Percentiles rank a stretch among this genome's conserved stretches.
Evolutionary conservation across 139 green algal genomes (phyloP).

Genomic region (Haematococcus sp.): DNA sequence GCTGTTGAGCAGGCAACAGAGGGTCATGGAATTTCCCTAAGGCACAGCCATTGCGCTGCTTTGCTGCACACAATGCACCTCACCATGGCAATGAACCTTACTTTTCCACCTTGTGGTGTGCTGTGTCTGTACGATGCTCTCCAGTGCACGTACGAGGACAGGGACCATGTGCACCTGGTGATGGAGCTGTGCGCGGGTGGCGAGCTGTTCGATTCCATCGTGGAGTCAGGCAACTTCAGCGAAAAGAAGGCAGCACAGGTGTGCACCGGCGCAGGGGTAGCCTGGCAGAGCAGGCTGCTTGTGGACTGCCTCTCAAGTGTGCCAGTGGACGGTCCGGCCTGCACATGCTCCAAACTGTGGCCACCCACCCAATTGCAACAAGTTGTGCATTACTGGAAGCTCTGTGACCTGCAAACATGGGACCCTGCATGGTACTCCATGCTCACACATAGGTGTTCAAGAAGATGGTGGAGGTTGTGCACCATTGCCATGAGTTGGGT

Average conservation of each 20-base stretch:
- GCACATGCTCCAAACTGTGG: slow-evolving; percentile 17
- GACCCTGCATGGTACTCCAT: no score
- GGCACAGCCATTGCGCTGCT: neutral
- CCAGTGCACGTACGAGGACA: slow-evolving; percentile 76
- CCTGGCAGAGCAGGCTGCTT: slow-evolving; percentile 28
- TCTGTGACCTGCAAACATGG: no score
- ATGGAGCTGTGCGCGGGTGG: slow-evolving; percentile 93
- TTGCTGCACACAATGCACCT: no score
- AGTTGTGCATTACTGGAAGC: no score
- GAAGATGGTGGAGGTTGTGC: slow-evolving; percentile 91
- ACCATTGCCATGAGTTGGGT: slow-evolving; percentile 90
- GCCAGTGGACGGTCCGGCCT: no score
- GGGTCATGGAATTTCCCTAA: neutral
- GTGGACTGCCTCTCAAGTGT: no score
- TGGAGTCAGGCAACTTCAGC: slow-evolving; percentile 78
- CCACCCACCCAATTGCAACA: neutral
- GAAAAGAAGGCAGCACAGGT: slow-evolving; percentile 43
- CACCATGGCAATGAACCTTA: no score
- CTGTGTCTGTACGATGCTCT: neutral
- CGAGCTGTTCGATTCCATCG: slow-evolving; percentile 98
- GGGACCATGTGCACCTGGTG: slow-evolving; percentile 78
- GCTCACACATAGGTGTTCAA: slow-evolving; percentile 78
- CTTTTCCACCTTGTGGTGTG: no score
- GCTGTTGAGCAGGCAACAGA: neutral
- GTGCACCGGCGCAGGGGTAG: neutral